Base-by-base conservation (phyloP, 352 stramenopile species). In the Phytophthora pluvialis region DNA sequence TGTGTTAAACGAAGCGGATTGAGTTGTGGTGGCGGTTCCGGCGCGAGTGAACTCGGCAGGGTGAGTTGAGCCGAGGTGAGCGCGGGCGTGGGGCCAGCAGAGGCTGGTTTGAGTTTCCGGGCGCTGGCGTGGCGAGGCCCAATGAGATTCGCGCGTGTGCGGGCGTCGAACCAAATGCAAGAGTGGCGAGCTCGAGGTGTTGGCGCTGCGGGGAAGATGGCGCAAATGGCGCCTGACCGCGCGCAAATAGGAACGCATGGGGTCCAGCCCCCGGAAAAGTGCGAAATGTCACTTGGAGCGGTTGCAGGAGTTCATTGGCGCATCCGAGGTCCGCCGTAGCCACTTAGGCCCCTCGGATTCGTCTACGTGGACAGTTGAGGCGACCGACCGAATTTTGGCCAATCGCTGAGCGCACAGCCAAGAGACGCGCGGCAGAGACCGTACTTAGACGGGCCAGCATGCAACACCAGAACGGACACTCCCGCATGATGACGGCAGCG, bases 351-450 rank as follows among this genome's bases (percentile, higher is more conserved):
- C 54, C 21, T 13, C 25, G 16, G 47, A 53, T 50, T 58, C 45
- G 61, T 70, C 61, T 64, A 70, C 61, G 61, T 70, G 61, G 61
- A 63, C 61, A 46, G 33, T 33, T 33, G 40, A 46, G 21, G 32
- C 33, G n/a, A 47, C 15, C 3, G 11, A 18, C 15, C 12, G 4
- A 15, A 32, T 67, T 62, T 67, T 21, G 16, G 13, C 64, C 50
- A 72, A 67, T 62, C 31, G 13, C 5, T 3, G 16, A 4, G 4
- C 18, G 21, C 4, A 44, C 12, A 49, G 11, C 36, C 36, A 57
- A 59, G 47, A 65, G 57, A 65, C 57, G 58, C 55, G 21, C 43
- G 32, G 15, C 28, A 5, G 16, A 29, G 26, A 15, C 33, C 15
- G 47, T 10, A 15, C 28, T 8, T 54, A 12, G 47, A 28, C 8